These are phyloP conservation scores for Saxophila tyrrhenica DNA, from an alignment of 495 filamentous ascomycete genomes.

Conservation along the genomic window DNA sequence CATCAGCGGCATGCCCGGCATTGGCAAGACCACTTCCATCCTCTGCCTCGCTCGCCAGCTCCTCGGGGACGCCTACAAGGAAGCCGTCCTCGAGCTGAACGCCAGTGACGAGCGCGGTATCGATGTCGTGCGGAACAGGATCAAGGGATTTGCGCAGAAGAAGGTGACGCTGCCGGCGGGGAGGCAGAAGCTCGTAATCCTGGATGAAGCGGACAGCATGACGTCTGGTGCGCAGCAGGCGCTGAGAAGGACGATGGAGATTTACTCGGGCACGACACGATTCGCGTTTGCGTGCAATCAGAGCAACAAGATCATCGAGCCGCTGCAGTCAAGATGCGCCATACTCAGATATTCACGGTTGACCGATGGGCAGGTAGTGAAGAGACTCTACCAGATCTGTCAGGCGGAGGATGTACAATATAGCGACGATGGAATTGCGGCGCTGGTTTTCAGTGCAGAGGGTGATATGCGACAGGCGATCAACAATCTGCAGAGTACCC, in stretches of 20 bases:
- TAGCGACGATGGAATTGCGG: constrained; percentile 87
- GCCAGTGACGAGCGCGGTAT: constrained; percentile 97
- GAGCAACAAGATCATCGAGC: constrained; percentile 99
- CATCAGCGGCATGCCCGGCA: constrained; percentile 98
- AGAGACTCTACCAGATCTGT: constrained; percentile 80
- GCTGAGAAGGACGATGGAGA: constrained; percentile 94
- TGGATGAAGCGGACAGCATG: constrained; percentile 96
- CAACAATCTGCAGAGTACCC: constrained; percentile 95
- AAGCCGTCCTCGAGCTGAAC: constrained; percentile 92
- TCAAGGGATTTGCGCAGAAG: constrained; percentile 98
- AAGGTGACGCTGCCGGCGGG: constrained; percentile 91
- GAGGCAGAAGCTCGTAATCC: constrained; percentile 90
- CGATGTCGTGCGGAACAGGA: constrained; percentile 95
- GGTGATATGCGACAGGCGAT: constrained; percentile 99
- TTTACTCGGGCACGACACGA: constrained; percentile 89
- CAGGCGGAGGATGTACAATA: constrained; percentile 67
- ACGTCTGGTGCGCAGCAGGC: constrained; percentile 94
- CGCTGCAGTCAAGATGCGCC: constrained; percentile 88
- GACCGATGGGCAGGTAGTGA: constrained; percentile 85
- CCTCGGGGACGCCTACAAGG: constrained; percentile 89
- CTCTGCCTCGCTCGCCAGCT: constrained; percentile 87
- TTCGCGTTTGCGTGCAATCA: constrained; percentile 99
- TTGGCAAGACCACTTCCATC: constrained; percentile 96
- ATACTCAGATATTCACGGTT: constrained; percentile 90
- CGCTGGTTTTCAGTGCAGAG: constrained; percentile 91